Base-by-base conservation (phyloP, 306 rosid genomes). In the Arachis hypogaea region DNA sequence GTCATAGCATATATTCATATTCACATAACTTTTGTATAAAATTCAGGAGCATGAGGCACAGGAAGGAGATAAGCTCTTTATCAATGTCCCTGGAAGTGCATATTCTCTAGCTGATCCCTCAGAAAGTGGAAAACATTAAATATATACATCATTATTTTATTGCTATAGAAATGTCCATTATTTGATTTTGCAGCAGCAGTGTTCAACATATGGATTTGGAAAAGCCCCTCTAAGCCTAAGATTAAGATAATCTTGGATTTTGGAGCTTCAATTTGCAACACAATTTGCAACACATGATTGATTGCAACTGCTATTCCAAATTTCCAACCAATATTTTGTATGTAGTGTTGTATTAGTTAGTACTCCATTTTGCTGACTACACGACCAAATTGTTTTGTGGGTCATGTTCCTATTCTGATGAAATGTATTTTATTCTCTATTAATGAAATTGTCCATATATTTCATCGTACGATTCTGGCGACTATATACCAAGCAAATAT, bases 11-110 rank as follows among this genome's bases (percentile, higher is more conserved):
- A 5, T 43, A 43, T 28, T 66, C 12, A 49, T 62, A 65, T 52
- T 78, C 36, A 62, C 57, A 61, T 29, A 38, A 68, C 41, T 60
- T 66, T 57, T 82, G 41, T 51, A 65, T 80, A 47, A 73, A 77
- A 76, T 77, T 81, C 86, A 85, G 93, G 89, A 68, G 9, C 81
- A 47, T 16, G 69, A 77, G 72, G 74, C 7, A 56, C 86, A 60
- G 63, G 85, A 79, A 45, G 82, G 59, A 74, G 88, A 88, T 67
- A 91, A 89, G 63, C 87, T 89, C 77, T 77, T 88, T 49, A 87
- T 93, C 74, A 79, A 76, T 77, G 98, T 93, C 80, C 97, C 98
- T 7, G 96, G 97, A 74, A 93, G 98, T 82, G 91, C 98, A 38
- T 93, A 93, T 81, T 75, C 97, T 47, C 66, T 28, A 46, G 87